A percentile compares a stretch with the other conserved stretches of the same genome.
Evolutionary conservation across 2,329 filamentous ascomycete genomes (phyloP).

Genomic region (Truncatella angustata): DNA sequence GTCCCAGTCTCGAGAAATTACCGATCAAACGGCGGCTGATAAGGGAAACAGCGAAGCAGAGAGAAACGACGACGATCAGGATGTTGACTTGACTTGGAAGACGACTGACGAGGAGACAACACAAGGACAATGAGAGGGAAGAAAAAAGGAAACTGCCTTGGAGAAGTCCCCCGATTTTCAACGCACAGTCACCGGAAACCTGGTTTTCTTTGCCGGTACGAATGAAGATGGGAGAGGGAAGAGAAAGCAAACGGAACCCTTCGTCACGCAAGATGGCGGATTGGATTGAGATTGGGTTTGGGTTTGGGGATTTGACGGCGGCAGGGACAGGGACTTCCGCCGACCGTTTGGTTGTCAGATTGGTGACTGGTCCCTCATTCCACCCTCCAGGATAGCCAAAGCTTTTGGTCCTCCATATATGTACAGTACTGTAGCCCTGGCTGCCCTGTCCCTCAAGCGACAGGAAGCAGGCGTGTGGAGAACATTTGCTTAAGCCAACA

Average conservation of each 20-base stretch:
- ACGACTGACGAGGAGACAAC: constrained; percentile 11
- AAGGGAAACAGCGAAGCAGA: constrained; percentile 17
- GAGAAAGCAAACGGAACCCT: background rate
- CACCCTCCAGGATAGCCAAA: background rate
- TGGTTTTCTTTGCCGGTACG: constrained; percentile 33
- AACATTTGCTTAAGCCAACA: no score
- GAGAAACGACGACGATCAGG: constrained; percentile 20
- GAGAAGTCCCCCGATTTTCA: constrained; percentile 36
- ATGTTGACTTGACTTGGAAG: constrained; percentile 5
- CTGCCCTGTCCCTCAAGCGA: no score
- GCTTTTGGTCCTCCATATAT: no score
- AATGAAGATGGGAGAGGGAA: constrained; percentile 26
- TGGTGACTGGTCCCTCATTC: background rate
- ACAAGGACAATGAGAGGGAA: constrained; percentile 33
- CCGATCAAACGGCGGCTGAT: constrained; percentile 10
- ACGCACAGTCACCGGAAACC: constrained; percentile 36
- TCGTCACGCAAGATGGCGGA: constrained; percentile 6
- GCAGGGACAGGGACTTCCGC: background rate
- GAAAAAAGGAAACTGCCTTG: constrained; percentile 39
- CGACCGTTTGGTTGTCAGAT: background rate
- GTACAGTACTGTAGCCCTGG: no score
- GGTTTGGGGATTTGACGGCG: constrained; percentile 4
- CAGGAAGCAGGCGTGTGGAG: no score
- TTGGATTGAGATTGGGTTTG: background rate
- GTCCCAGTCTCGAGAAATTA: background rate